Percentiles rank a stretch among this genome's conserved stretches.
phyloP scores from a whole-genome alignment of 208 protist genomes.

The Acanthamoeba triangularis region DNA sequence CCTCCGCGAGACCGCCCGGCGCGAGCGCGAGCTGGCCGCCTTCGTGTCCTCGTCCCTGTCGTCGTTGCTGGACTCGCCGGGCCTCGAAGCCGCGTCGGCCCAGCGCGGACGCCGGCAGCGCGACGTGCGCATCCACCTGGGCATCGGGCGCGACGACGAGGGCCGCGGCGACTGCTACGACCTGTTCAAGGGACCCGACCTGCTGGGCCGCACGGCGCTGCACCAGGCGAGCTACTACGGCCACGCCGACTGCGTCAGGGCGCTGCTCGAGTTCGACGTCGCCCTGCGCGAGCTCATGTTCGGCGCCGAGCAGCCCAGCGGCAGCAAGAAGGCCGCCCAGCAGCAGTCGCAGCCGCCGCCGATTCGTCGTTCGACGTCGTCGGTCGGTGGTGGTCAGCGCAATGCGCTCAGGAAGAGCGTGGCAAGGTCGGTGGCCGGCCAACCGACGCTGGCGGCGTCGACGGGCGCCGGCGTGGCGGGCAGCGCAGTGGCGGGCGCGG shows the following conservation, averaged over 20 bases:
- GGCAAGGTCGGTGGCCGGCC: not conserved
- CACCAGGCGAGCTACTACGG: constrained; percentile 58
- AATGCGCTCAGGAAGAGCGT: not conserved
- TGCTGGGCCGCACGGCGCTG: constrained; percentile 53
- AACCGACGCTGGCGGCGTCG: not conserved
- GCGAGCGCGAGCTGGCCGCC: not conserved
- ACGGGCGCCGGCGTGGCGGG: not conserved
- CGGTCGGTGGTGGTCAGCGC: not conserved
- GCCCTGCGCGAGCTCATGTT: constrained; percentile 46
- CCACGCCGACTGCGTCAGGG: constrained; percentile 22
- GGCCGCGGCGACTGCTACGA: constrained; percentile 58
- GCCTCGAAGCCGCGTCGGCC: not conserved
- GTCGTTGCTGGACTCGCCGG: not conserved
- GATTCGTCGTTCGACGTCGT: not conserved
- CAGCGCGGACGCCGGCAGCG: constrained; percentile 15
- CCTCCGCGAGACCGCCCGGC: not conserved
- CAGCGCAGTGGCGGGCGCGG: not conserved
- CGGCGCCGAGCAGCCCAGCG: not conserved
- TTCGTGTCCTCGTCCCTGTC: not conserved
- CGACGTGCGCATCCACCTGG: constrained; percentile 42
- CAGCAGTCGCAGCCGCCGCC: not conserved
- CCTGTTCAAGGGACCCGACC: constrained; percentile 46
- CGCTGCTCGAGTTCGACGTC: constrained; percentile 49
- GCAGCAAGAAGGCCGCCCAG: not conserved
- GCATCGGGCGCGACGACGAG: constrained; percentile 53